Evolutionary conservation across 306 rosid genomes (phyloP), one percentile per base, ranked within the genome.

Genomic region (Lagenaria siceraria): DNA sequence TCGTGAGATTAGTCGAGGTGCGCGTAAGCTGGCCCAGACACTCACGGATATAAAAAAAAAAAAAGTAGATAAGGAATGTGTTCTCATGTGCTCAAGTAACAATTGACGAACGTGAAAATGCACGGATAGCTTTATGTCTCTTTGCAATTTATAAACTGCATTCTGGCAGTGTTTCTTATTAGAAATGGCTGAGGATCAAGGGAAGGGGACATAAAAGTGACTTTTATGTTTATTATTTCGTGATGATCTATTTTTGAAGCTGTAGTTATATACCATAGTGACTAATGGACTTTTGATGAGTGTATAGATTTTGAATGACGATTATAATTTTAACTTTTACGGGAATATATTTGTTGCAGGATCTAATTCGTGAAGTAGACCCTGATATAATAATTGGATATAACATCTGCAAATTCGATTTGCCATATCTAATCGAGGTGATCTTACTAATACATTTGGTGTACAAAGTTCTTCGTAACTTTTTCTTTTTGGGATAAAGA

Each of bases 331-430:
- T n/a, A 7, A 46, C 68, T 77, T 61, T 83, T 82, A 82, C 55
- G 75, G 78, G 36, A 64, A 80, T 19, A 52, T 66, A 63, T 54
- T 82, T 40, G 59, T 65, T 84, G 83, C 90, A 95, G 98, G 97
- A 95, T 83, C 89, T 95, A 61, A 84, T 95, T 61, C 89, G 88
- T 63, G 88, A 88, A 77, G 97, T 85, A 76, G 98, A 95, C 84
- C 98, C 98, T 78, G 98, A 95, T 89, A 81, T 95, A 83, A 88
- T 95, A 77, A 95, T 95, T 88, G 98, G 98, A 84, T 95, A 95
- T 85, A 95, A 95, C 83, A 92, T 95, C 76, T 95, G 98, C 88
- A 95, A 95, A 89, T 95, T 95, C 85, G 98, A 95, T 85, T 75
- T 91, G 86, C 98, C 98, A 24, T 94, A 94, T 90, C 92, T 94